Evolutionary conservation across 805 yeast species (phyloP).

Genomic region (Candida tammaniensis): DNA sequence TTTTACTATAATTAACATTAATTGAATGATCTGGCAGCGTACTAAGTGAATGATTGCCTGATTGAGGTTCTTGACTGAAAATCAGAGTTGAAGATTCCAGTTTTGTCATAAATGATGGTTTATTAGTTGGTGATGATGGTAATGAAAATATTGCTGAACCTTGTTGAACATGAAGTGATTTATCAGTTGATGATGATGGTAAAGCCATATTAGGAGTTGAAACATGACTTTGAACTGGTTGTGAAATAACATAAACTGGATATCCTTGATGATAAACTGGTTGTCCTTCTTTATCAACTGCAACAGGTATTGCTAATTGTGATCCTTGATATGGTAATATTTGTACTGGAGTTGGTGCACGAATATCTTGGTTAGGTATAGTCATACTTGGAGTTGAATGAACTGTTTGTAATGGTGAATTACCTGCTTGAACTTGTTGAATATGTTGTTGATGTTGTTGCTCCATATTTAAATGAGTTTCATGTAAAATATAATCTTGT

Average conservation of each 20-base stretch:
- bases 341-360: not conserved
- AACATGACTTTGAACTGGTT: conserved; percentile 1
- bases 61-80: conserved; percentile 26
- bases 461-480: conserved; percentile 6
- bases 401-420: conserved; percentile 5
- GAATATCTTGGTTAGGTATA: conserved; percentile 2
- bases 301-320: conserved; percentile 21
- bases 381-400: conserved; percentile 5
- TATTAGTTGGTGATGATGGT: conserved; percentile 28
- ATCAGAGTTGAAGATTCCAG: conserved; percentile 28
- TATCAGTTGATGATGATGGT: conserved; percentile 8
- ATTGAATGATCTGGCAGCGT: conserved; percentile 31
- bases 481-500: conserved; percentile 7
- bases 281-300: conserved; percentile 31
- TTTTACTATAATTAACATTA: conserved; percentile 7
- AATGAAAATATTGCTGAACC: conserved; percentile 25
- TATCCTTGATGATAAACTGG: conserved; percentile 30
- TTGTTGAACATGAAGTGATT: conserved; percentile 12
- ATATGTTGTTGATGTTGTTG: conserved; percentile 9
- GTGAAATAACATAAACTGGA: conserved; percentile 33
- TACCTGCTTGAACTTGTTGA: conserved; percentile 7
- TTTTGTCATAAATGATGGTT: conserved; percentile 15
- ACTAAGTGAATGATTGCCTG: conserved; percentile 26
- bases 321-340: conserved; percentile 1
- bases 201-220: conserved; percentile 3